These are phyloP conservation scores for Tylopilus sp. DNA, from an alignment of 1,284 basidiomycete species.

Conservation along the genomic window DNA sequence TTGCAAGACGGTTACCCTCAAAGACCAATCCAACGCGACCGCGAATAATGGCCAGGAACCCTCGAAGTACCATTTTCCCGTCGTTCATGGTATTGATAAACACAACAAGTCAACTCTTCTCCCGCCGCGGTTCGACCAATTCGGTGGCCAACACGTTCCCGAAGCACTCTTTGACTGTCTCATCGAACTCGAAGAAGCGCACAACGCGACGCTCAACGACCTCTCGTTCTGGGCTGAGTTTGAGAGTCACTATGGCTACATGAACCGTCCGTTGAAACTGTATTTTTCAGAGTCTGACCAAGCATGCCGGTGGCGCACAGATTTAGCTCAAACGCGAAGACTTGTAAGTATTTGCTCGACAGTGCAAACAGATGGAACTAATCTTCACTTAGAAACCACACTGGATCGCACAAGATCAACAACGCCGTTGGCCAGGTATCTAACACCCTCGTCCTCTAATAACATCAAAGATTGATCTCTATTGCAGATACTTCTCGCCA, in stretches of 20 bases:
- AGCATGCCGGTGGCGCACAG: slow-evolving; percentile 63
- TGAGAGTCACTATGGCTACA: slow-evolving; percentile 82
- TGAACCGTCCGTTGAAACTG: slow-evolving; percentile 38
- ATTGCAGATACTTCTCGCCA: slow-evolving; percentile 91
- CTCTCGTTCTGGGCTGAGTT: slow-evolving; percentile 95
- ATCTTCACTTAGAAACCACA: slow-evolving; percentile 77
- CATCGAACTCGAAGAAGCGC: slow-evolving; percentile 87
- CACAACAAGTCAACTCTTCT: background rate
- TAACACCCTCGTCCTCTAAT: no score
- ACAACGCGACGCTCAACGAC: slow-evolving; percentile 83
- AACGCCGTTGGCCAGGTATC: slow-evolving; percentile 86
- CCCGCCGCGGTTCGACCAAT: slow-evolving; percentile 71
- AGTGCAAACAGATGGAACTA: slow-evolving; percentile 6
- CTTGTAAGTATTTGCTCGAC: slow-evolving; percentile 50
- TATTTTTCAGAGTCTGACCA: slow-evolving; percentile 58
- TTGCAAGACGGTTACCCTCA: background rate
- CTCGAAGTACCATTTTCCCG: background rate
- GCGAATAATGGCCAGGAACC: background rate
- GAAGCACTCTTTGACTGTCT: slow-evolving; percentile 93
- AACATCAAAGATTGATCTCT: no score
- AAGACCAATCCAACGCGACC: background rate
- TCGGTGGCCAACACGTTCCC: slow-evolving; percentile 97
- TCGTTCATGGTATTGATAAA: background rate
- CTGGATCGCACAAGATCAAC: slow-evolving; percentile 97
- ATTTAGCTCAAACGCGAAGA: slow-evolving; percentile 99